phyloP scores from a whole-genome alignment of 139 green algal species.

The Raphidocelis subcapitata region DNA sequence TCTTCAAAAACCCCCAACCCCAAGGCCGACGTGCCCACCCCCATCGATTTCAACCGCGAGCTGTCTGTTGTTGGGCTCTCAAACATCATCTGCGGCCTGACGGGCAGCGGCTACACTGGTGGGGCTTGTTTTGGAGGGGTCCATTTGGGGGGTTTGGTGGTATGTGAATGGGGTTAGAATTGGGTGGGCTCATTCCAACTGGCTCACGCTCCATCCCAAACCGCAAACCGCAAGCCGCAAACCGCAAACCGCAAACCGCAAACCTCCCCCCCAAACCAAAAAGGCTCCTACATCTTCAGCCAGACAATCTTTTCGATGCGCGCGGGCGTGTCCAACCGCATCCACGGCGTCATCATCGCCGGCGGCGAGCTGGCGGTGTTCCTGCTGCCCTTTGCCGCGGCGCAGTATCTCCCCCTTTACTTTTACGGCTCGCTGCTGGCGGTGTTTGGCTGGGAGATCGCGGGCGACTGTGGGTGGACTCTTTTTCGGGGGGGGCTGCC shows the following conservation, averaged over 20 bases:
- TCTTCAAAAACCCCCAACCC: constrained; percentile 21
- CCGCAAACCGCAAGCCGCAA: too few relatives aligned
- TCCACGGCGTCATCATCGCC: constrained; percentile 45
- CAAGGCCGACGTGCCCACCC: constrained; percentile 49
- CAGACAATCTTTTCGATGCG: constrained; percentile 65
- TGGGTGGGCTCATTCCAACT: too few relatives aligned
- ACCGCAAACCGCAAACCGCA: too few relatives aligned
- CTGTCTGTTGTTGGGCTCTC: constrained; percentile 65
- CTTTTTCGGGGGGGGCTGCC: too few relatives aligned
- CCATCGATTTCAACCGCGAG: constrained; percentile 79
- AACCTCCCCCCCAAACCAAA: too few relatives aligned
- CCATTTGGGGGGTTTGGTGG: too few relatives aligned
- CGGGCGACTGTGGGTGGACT: too few relatives aligned
- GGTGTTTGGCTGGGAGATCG: constrained; percentile 54
- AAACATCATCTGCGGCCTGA: constrained; percentile 63
- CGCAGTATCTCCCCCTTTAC: constrained; percentile 66
- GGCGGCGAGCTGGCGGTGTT: constrained; percentile 64
- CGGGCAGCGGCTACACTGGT: constrained; percentile 71
- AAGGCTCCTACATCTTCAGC: constrained; percentile 75
- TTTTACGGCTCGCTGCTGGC: constrained; percentile 76
- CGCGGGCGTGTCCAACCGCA: constrained; percentile 32
- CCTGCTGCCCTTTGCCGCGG: constrained; percentile 54
- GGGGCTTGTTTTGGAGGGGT: constrained; percentile 3
- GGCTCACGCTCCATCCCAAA: too few relatives aligned
- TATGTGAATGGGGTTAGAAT: too few relatives aligned